A percentile compares a stretch with the other conserved stretches of the same genome.
Evolutionary conservation across 2,329 filamentous ascomycete species (phyloP).

Genomic region (Botrytis galanthina): DNA sequence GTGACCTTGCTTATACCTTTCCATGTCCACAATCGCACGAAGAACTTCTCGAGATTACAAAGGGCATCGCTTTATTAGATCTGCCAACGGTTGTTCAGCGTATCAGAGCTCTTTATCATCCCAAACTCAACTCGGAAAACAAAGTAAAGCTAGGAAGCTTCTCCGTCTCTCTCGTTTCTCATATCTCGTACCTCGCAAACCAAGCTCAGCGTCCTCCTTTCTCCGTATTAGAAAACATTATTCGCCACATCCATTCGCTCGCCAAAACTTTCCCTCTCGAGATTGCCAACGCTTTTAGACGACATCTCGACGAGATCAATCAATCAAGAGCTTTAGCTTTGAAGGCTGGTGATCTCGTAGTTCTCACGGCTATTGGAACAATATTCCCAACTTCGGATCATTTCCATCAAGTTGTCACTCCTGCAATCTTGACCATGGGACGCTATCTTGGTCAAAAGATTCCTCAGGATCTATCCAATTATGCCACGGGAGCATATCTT

Average conservation of each 20-base stretch:
- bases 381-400: constrained; percentile 96
- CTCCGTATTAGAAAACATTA: constrained; percentile 69
- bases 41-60: constrained; percentile 66
- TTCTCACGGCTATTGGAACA: constrained; percentile 79
- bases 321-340: constrained; percentile 50
- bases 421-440: constrained; percentile 79
- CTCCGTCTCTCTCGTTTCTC: constrained; percentile 62
- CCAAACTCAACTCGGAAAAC: constrained; percentile 79
- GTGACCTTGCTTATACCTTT: constrained; percentile 77
- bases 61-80: constrained; percentile 60
- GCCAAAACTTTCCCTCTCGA: constrained; percentile 80
- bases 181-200: constrained; percentile 52
- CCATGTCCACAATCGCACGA: constrained; percentile 76
- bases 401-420: constrained; percentile 93
- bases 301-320: constrained; percentile 62
- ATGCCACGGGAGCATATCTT: constrained; percentile 74
- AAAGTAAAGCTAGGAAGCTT: constrained; percentile 76
- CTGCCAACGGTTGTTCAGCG: constrained; percentile 80
- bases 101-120: constrained; percentile 88
- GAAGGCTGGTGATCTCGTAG: constrained; percentile 68
- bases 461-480: constrained; percentile 62
- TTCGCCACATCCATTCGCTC: constrained; percentile 89
- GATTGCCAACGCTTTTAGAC: constrained; percentile 73
- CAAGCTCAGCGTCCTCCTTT: constrained; percentile 54
- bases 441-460: constrained; percentile 79